Percentiles rank a stretch among this genome's conserved stretches.
These are phyloP conservation scores for Tetrahymena thermophila DNA, from an alignment of 73 alveolate genomes.

Conservation along the genomic window DNA sequence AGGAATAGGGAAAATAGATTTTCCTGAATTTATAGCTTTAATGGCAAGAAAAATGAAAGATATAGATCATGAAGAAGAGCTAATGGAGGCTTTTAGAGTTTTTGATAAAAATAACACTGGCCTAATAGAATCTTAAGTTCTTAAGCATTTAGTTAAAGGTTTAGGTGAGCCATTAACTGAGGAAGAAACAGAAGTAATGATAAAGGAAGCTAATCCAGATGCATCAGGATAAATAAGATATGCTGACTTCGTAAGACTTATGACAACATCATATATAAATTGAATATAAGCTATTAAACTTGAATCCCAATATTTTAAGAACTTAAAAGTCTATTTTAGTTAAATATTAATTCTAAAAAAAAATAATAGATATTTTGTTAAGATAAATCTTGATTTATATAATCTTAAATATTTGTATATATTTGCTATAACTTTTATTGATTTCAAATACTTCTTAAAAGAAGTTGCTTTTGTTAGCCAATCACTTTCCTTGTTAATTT, in stretches of 20 bases:
- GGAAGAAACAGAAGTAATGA: constrained; percentile 54
- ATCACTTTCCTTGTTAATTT: too few relatives aligned
- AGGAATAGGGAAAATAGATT: constrained; percentile 26
- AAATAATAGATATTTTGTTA: too few relatives aligned
- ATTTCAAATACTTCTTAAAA: too few relatives aligned
- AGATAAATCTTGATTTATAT: too few relatives aligned
- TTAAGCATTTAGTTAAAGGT: constrained; percentile 29
- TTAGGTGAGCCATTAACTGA: constrained; percentile 51
- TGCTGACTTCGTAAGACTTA: constrained; percentile 54
- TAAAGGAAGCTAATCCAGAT: constrained; percentile 45
- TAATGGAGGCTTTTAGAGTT: constrained; percentile 82
- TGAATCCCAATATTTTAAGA: too few relatives aligned
- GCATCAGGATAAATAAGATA: constrained; percentile 43
- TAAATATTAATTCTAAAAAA: too few relatives aligned
- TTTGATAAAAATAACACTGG: constrained; percentile 65
- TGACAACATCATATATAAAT: constrained; percentile 6
- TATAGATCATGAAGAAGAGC: constrained; percentile 70
- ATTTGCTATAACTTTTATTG: too few relatives aligned
- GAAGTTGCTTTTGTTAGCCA: too few relatives aligned
- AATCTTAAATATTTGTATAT: too few relatives aligned
- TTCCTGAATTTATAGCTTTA: constrained; percentile 18
- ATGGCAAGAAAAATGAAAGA: constrained; percentile 41
- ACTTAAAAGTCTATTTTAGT: too few relatives aligned
- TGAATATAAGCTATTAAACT: not conserved
- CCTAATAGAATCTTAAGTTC: constrained; percentile 26